These are phyloP conservation scores for Dalechampia spathulata DNA, from an alignment of 441 rosid species.

Conservation along the genomic window DNA sequence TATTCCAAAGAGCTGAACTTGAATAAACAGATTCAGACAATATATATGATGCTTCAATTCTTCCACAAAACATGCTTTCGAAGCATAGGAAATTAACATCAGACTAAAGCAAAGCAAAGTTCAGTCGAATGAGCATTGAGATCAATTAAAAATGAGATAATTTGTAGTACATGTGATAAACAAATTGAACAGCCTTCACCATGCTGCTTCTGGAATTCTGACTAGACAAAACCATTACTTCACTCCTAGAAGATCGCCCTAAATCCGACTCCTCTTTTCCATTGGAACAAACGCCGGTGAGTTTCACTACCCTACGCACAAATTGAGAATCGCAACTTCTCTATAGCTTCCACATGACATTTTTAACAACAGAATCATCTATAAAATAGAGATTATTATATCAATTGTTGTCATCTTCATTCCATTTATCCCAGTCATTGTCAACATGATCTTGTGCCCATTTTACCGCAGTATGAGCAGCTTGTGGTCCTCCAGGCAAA, in stretches of 20 bases:
- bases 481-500: constrained; percentile 78
- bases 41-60: no score
- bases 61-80: no score
- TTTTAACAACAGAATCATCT: background rate
- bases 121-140: background rate
- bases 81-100: no score
- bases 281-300: background rate
- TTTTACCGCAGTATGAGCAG: constrained; percentile 71
- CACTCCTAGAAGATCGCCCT: background rate
- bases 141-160: background rate
- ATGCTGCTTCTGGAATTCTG: background rate
- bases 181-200: background rate
- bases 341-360: background rate
- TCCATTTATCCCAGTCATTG: constrained; percentile 88
- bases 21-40: no score
- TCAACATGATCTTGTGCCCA: constrained; percentile 83
- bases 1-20: no score
- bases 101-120: no score
- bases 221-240: background rate
- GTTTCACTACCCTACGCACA: background rate
- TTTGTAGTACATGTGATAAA: background rate
- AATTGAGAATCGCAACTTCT: background rate
- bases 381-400: background rate
- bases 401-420: constrained; percentile 18
- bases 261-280: background rate